A percentile compares a stretch with the other conserved stretches of the same genome.
phyloP scores from a whole-genome alignment of 2,329 filamentous ascomycete species.

The Claviceps fusiformis region DNA sequence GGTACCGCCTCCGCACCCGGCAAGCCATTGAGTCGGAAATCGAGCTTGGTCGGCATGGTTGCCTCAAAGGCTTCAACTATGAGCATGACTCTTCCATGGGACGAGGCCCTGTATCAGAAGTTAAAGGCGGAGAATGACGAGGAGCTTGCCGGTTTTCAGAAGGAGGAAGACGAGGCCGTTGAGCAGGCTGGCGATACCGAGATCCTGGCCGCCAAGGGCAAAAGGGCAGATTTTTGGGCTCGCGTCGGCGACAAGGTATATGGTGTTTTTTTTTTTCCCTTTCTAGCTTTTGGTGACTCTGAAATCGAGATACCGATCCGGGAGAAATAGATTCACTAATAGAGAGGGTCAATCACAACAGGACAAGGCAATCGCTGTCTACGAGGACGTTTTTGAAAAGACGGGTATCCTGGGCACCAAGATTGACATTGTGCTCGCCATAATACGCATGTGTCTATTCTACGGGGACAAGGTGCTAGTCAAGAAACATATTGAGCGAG shows the following conservation, averaged over 20 bases:
- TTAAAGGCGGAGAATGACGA: constrained; percentile 65
- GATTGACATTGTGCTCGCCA: constrained; percentile 91
- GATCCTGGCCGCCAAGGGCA: constrained; percentile 80
- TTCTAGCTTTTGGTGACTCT: not conserved
- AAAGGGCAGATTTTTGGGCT: constrained; percentile 93
- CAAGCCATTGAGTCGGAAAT: constrained; percentile 53
- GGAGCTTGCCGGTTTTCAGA: constrained; percentile 63
- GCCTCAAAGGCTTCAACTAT: constrained; percentile 53
- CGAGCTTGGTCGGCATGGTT: constrained; percentile 60
- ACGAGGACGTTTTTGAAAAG: constrained; percentile 90
- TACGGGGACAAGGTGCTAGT: constrained; percentile 87
- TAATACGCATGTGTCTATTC: constrained; percentile 91
- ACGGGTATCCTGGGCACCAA: constrained; percentile 94
- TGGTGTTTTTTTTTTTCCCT: not conserved
- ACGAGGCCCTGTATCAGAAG: constrained; percentile 72
- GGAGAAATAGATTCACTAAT: not conserved
- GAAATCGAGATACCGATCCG: not conserved
- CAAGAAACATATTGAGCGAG: constrained; percentile 86
- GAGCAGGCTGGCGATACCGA: constrained; percentile 96
- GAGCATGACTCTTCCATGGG: constrained; percentile 68
- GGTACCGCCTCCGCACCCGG: constrained; percentile 32
- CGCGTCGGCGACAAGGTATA: constrained; percentile 87
- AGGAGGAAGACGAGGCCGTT: constrained; percentile 83
- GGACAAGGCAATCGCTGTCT: constrained; percentile 88
- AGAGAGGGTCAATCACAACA: constrained; percentile 21